These are phyloP conservation scores for Wickerhamiella siamensis DNA, from an alignment of 805 yeast species.

Conservation along the genomic window DNA sequence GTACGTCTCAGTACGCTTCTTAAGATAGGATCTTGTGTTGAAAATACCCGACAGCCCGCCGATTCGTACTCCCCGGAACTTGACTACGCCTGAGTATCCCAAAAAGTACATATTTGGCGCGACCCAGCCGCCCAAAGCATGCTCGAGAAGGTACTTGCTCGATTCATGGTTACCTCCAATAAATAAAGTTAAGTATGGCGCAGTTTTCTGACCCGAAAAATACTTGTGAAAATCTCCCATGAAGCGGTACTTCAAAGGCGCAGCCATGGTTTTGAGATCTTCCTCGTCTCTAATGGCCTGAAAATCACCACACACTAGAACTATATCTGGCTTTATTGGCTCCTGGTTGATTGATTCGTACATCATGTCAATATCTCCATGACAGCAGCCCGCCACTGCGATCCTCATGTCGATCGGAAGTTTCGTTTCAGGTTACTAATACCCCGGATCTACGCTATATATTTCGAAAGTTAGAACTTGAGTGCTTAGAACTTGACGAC, in stretches of 20 bases:
- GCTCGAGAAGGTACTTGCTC: constrained; percentile 56
- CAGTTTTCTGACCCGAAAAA: constrained; percentile 41
- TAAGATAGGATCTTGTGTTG: constrained; percentile 36
- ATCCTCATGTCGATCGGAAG: constrained; percentile 17
- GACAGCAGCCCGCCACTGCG: constrained; percentile 20
- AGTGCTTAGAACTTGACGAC: constrained; percentile 65
- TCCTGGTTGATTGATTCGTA: constrained; percentile 7
- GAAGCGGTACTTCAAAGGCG: constrained; percentile 60
- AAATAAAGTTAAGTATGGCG: constrained; percentile 67
- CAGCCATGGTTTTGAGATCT: constrained; percentile 58
- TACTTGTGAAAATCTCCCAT: constrained; percentile 74
- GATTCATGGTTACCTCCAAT: constrained; percentile 96
- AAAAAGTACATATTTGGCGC: constrained; percentile 76
- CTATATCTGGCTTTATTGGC: constrained; percentile 30
- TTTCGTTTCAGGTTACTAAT: too few species aligned
- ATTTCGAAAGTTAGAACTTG: background rate
- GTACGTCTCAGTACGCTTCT: constrained; percentile 29
- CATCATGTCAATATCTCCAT: constrained; percentile 14
- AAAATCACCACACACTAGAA: constrained; percentile 83
- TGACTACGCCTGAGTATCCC: constrained; percentile 62
- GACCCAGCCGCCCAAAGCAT: constrained; percentile 83
- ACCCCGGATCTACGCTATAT: too few species aligned
- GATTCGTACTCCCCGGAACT: constrained; percentile 63
- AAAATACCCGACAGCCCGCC: constrained; percentile 80
- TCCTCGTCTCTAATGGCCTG: constrained; percentile 54